Evolutionary conservation across 2,329 filamentous ascomycete species (phyloP), one percentile per base, ranked within the genome.

Genomic region (Cercospora sp.): DNA sequence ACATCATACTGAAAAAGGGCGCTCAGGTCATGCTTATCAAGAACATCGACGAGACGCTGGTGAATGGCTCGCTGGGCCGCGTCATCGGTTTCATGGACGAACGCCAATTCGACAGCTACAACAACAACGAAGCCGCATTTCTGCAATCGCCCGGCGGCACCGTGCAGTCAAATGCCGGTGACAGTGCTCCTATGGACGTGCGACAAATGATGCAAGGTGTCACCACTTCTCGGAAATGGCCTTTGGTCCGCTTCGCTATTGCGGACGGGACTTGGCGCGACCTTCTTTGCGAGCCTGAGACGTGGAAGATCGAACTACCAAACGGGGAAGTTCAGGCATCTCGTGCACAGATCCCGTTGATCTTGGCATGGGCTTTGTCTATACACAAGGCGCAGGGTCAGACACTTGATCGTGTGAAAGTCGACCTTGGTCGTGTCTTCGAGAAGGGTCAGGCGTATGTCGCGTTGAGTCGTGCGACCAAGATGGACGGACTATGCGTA

Each of bases 21-120:
- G 92, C 95, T 0, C 96, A 99, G 78, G 96, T 99, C 55, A 99
- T 99, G 95, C 84, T 99, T n/a, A 97, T 99, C 84, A 99, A 99
- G 80, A 99, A 99, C 75, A 90, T 98, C 81, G 95, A 99, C 76
- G 93, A 97, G 45, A 90, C 88, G 0, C 85, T 99, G 0, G 95
- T 98, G 73, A 99, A 99, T 77, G 95, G 95, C 4, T 97, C 94
- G 0, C 85, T 99, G 9, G 95, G 95, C 26, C 94, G 91, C 69
- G 91, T 99, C 4, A 85, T 90, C 12, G 88, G 86, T 5, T 97
- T 97, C 79, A 94, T 93, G 90, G 83, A 89, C 70, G 87, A 90
- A 70, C 85, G 86, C 49, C 81, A 75, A 55, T 76, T 77, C 60
- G 76, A 78, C 71, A 73, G 69, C 59, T 77, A 77, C 69, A 71